Evolutionary conservation across 2,329 filamentous ascomycete genomes (phyloP).

Genomic region (Trichothecium sympodiale): DNA sequence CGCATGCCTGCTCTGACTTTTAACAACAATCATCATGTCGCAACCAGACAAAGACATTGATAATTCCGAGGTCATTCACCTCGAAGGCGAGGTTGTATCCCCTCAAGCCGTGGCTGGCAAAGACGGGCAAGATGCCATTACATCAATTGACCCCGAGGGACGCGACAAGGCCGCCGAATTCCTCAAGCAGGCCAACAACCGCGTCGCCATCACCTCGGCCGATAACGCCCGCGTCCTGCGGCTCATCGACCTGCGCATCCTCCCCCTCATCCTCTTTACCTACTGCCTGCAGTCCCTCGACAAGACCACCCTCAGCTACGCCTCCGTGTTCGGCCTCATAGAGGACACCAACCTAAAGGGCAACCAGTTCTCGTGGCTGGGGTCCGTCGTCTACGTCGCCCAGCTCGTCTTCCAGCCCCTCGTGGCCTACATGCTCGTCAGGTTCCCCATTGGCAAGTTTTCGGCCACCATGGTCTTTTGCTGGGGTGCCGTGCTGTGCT

Average conservation of each 20-base stretch:
- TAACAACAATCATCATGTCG: no score
- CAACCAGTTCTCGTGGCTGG: slow-evolving; percentile 55
- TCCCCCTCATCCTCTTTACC: slow-evolving; percentile 39
- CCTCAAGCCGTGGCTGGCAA: no score
- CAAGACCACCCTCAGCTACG: slow-evolving; percentile 38
- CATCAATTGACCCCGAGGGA: no score
- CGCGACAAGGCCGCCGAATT: slow-evolving; percentile 40
- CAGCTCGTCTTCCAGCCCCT: slow-evolving; percentile 36
- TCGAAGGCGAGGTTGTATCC: no score
- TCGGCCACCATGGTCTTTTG: slow-evolving; percentile 36
- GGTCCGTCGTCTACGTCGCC: slow-evolving; percentile 22
- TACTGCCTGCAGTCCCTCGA: slow-evolving; percentile 30
- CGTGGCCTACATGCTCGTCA: slow-evolving; percentile 42
- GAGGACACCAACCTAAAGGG: slow-evolving; percentile 36
- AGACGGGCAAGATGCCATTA: no score
- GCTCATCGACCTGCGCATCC: slow-evolving; percentile 36
- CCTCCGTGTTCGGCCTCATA: slow-evolving; percentile 51
- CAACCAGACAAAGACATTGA: no score
- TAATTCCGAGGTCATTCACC: no score
- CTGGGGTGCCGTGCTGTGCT: slow-evolving; percentile 40
- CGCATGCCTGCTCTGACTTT: neutral
- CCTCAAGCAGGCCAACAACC: slow-evolving; percentile 30
- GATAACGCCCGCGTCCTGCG: slow-evolving; percentile 37
- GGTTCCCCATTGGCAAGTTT: slow-evolving; percentile 43
- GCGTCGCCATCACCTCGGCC: slow-evolving; percentile 35